A percentile compares a stretch with the other conserved stretches of the same genome.
Conservation (phyloP, 2,329 filamentous ascomycete genomes). For the Arthrobotrys conoides region DNA sequence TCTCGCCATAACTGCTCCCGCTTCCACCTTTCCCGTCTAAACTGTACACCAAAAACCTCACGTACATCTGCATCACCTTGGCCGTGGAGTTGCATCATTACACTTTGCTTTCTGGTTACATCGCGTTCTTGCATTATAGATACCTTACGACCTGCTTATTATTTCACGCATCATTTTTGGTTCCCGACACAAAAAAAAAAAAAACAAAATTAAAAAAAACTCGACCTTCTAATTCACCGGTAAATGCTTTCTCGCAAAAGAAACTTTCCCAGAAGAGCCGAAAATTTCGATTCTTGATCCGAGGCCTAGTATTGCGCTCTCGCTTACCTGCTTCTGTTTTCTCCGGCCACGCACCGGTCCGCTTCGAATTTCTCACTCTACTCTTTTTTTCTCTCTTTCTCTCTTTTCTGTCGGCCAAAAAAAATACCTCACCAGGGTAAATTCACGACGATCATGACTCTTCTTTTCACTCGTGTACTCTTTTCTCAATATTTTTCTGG, state of each 20-base stretch:
- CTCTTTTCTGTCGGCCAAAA: conserved; percentile 19
- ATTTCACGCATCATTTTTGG: conserved; percentile 52
- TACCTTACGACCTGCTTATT: conserved; percentile 60
- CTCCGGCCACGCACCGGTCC: conserved; percentile 39
- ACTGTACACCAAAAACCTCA: conserved; percentile 54
- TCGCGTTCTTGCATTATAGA: conserved; percentile 60
- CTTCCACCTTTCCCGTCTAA: conserved; percentile 25
- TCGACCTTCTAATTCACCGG: conserved; percentile 7
- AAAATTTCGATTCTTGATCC: conserved; percentile 41
- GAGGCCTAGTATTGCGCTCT: conserved; percentile 33
- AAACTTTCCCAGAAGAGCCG: conserved; percentile 32
- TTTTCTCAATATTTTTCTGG: conserved; percentile 39
- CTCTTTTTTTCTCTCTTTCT: conserved; percentile 10
- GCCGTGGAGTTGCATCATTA: conserved; percentile 59
- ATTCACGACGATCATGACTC: conserved; percentile 60
- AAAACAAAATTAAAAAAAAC: conserved; percentile 41
- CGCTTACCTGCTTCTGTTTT: conserved; percentile 36
- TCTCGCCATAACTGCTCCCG: conserved; percentile 76
- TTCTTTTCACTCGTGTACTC: conserved; percentile 38
- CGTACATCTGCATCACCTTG: conserved; percentile 52
- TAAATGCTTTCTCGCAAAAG: conserved; percentile 42
- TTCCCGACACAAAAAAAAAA: conserved; percentile 29
- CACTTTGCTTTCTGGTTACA: conserved; percentile 58
- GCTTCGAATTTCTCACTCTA: conserved; percentile 27
- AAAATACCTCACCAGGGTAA: conserved; percentile 61